phyloP scores from a whole-genome alignment of 176 grass and related monocot genomes.

The Secale cereale region DNA sequence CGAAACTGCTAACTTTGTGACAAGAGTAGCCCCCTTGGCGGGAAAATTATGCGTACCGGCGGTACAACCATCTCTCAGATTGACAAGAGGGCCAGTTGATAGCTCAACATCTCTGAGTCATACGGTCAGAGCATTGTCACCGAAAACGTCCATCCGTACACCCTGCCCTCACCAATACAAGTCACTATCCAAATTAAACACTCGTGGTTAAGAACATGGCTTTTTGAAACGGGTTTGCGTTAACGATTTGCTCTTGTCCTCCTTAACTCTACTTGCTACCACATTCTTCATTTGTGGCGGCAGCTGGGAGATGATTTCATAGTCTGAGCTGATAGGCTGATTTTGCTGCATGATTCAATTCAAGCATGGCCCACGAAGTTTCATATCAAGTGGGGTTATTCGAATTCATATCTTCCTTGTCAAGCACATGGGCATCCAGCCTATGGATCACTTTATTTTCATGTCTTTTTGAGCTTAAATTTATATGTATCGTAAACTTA shows the following conservation, averaged over 20 bases:
- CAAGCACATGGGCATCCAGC: no score
- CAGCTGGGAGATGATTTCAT: background rate
- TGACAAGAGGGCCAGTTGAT: no score
- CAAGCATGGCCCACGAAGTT: background rate
- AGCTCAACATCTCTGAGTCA: background rate
- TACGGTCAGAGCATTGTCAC: background rate
- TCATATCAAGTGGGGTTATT: no score
- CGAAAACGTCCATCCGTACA: background rate
- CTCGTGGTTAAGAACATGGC: no score
- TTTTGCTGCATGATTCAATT: background rate
- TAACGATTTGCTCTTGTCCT: background rate
- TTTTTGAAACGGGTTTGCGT: background rate
- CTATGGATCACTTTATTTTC: no score
- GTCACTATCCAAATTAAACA: background rate
- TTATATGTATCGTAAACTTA: no score
- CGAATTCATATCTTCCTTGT: no score
- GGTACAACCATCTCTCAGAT: no score
- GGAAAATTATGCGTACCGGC: no score
- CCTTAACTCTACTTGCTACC: background rate
- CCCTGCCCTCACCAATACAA: background rate
- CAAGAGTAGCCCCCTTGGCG: no score
- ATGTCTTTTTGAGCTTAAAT: no score
- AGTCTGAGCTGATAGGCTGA: background rate
- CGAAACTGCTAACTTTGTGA: no score
- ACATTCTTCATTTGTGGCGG: background rate